A percentile compares a stretch with the other conserved stretches of the same genome.
Conservation (phyloP, 1,139 yeast species). For the Sugiyamaella novakii region DNA sequence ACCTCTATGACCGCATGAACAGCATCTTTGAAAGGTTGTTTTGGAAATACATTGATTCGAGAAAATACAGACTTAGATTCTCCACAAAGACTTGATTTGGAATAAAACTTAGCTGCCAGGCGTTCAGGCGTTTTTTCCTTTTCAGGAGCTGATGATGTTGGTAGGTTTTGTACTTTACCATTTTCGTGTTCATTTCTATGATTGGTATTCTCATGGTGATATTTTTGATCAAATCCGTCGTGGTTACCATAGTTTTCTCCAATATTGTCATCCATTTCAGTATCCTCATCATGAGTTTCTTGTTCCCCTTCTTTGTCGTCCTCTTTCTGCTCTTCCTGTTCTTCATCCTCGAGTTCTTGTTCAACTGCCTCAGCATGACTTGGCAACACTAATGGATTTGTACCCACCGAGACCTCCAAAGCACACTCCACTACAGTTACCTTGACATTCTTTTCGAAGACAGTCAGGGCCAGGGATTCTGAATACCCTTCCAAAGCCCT, state of each 20-base stretch:
- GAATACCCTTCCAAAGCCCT: constrained; percentile 43
- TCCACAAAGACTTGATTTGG: constrained; percentile 19
- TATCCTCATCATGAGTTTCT: background rate
- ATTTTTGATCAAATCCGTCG: too few relatives aligned
- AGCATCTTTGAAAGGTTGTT: constrained; percentile 32
- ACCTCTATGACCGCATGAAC: constrained; percentile 36
- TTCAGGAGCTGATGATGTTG: background rate
- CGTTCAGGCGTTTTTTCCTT: background rate
- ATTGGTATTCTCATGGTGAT: too few relatives aligned
- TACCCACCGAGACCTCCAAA: constrained; percentile 36
- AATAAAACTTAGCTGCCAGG: constrained; percentile 6
- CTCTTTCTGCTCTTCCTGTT: background rate
- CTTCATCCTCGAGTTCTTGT: background rate
- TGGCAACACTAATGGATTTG: constrained; percentile 32
- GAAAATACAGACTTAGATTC: constrained; percentile 12
- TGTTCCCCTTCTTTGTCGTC: background rate
- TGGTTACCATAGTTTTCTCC: background rate
- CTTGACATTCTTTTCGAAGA: constrained; percentile 37
- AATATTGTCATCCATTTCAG: background rate
- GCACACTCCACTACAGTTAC: constrained; percentile 40
- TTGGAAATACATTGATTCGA: constrained; percentile 33
- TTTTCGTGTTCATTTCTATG: background rate
- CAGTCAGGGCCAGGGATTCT: constrained; percentile 40
- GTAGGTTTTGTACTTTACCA: background rate
- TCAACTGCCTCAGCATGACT: background rate